Percentiles rank a stretch among this genome's conserved stretches.
Evolutionary conservation across 2,329 filamentous ascomycete genomes (phyloP).

Genomic region (Trichoderma pleuroti): DNA sequence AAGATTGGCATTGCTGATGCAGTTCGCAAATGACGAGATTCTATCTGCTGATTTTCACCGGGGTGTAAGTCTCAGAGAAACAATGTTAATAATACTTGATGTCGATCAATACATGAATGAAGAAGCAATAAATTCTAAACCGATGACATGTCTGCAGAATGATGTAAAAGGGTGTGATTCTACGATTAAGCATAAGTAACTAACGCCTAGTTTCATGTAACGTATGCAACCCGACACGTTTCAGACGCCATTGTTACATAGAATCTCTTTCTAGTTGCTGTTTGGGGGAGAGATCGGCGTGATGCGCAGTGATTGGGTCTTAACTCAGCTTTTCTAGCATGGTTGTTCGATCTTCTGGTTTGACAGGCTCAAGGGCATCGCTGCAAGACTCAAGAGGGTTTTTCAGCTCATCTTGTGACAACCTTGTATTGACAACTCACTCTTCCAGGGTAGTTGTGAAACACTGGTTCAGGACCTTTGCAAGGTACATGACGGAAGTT

Average conservation of each 20-base stretch:
- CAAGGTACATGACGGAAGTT: not conserved
- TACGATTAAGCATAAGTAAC: not conserved
- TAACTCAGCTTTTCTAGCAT: conserved; percentile 1
- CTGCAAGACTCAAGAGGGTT: conserved; percentile 33
- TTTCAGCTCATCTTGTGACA: conserved; percentile 29
- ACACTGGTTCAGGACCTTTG: not conserved
- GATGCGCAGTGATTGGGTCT: not conserved
- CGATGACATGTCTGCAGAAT: not conserved
- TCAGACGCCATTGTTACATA: not conserved
- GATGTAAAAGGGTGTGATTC: not conserved
- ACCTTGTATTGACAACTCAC: conserved; percentile 31
- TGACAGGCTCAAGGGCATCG: conserved; percentile 27
- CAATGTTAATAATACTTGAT: not conserved
- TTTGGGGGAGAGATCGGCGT: conserved; percentile 25
- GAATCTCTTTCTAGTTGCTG: conserved; percentile 22
- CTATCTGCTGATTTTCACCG: accelerated
- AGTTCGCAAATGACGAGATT: not conserved
- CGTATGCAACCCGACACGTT: not conserved
- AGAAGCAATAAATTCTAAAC: not conserved
- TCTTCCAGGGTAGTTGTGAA: conserved; percentile 21
- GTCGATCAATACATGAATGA: not conserved
- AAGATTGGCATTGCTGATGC: not conserved
- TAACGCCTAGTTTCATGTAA: not conserved
- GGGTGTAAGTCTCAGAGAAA: not conserved
- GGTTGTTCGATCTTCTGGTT: conserved; percentile 10